phyloP scores from a whole-genome alignment of 73 alveolate species.

The Symbiodinium pilosum region DNA sequence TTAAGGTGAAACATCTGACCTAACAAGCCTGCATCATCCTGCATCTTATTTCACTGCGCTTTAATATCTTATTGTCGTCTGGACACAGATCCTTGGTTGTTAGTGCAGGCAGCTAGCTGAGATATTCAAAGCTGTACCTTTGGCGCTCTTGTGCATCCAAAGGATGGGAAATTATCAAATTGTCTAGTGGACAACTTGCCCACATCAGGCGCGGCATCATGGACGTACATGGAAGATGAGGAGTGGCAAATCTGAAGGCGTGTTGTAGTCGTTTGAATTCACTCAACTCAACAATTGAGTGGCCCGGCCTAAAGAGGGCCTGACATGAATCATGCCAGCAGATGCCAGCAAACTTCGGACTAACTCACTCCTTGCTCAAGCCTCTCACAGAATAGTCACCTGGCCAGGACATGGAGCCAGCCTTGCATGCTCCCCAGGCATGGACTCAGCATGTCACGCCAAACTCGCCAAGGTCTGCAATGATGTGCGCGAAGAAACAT shows the following conservation, averaged over 20 bases:
- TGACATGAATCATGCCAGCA: background rate
- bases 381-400: background rate
- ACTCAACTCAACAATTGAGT: too few species aligned
- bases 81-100: background rate
- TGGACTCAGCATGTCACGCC: background rate
- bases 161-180: too few species aligned
- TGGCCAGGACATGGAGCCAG: background rate
- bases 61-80: background rate
- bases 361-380: background rate
- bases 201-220: too few species aligned
- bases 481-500: background rate
- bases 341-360: background rate
- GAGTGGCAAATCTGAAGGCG: too few species aligned
- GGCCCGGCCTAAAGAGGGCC: too few species aligned
- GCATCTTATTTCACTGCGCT: background rate
- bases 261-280: too few species aligned
- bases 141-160: background rate
- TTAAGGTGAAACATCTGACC: background rate
- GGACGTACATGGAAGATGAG: too few species aligned
- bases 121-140: background rate
- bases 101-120: too few species aligned
- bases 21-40: background rate
- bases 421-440: background rate
- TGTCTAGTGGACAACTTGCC: too few species aligned
- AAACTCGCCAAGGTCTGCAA: background rate